phyloP scores from a whole-genome alignment of 768 basidiomycete species.

The Amanita thiersii region DNA sequence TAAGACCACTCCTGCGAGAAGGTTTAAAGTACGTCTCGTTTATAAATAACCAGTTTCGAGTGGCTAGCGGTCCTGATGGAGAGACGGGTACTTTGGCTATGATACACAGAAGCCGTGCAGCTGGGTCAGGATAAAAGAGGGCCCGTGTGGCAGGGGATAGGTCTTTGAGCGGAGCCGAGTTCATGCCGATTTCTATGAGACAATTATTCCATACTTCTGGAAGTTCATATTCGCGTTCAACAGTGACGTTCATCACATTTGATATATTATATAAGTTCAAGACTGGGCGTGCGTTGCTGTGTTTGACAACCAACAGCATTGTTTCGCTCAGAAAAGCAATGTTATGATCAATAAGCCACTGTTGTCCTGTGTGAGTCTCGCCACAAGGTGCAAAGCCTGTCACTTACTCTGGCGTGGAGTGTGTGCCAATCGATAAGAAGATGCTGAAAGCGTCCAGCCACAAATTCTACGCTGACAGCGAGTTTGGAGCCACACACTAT shows the following conservation, averaged over 20 bases:
- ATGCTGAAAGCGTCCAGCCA: constrained; percentile 31
- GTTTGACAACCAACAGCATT: constrained; percentile 32
- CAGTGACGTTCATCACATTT: constrained; percentile 29
- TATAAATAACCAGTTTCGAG: constrained; percentile 42
- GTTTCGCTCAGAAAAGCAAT: constrained; percentile 37
- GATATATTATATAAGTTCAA: constrained; percentile 40
- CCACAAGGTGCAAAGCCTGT: background rate
- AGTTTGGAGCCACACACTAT: constrained; percentile 36
- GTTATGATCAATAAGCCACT: constrained; percentile 47
- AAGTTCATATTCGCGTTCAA: constrained; percentile 48
- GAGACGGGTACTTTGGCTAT: constrained; percentile 32
- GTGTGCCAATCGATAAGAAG: constrained; percentile 43
- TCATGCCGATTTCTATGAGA: constrained; percentile 38
- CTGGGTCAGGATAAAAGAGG: constrained; percentile 51
- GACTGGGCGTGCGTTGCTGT: constrained; percentile 23
- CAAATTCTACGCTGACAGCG: constrained; percentile 32
- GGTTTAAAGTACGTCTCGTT: constrained; percentile 44
- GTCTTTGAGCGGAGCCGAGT: constrained; percentile 33
- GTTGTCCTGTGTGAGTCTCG: constrained; percentile 1
- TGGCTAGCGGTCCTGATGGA: constrained; percentile 20
- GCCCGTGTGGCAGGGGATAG: constrained; percentile 28
- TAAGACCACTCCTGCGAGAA: constrained; percentile 33
- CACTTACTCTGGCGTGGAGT: constrained; percentile 35
- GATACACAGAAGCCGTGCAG: constrained; percentile 39
- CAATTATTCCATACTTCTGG: constrained; percentile 43